Evolutionary conservation across 345 rosid species (phyloP).

Genomic region (rapeseed (Brassica napus)): DNA sequence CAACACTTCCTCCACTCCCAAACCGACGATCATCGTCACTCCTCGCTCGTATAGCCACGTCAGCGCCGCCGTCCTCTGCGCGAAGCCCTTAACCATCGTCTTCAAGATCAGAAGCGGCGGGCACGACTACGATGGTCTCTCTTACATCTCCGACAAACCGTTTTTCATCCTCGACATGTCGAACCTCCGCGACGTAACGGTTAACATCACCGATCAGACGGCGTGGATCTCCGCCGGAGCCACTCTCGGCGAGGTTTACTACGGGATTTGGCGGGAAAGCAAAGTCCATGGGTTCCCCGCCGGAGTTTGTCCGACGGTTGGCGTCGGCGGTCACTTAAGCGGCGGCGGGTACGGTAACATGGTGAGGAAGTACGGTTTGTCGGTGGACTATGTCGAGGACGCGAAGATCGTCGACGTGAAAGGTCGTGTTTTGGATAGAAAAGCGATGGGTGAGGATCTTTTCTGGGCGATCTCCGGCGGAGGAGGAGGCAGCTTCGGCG

Average conservation of each 20-base stretch:
- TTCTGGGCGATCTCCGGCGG: constrained; percentile 71
- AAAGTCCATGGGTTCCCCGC: constrained; percentile 56
- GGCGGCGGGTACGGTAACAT: constrained; percentile 66
- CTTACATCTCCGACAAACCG: constrained; percentile 51
- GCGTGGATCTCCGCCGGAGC: constrained; percentile 69
- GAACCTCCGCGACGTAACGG: constrained; percentile 39
- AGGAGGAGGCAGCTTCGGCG: constrained; percentile 62
- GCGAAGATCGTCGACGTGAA: constrained; percentile 62
- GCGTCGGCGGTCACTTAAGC: constrained; percentile 66
- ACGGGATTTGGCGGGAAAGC: constrained; percentile 48
- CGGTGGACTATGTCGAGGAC: constrained; percentile 52
- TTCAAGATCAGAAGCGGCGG: constrained; percentile 65
- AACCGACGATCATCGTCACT: constrained; percentile 55
- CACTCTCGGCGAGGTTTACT: constrained; percentile 57
- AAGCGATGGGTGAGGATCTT: constrained; percentile 60
- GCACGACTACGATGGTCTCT: constrained; percentile 56
- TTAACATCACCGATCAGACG: constrained; percentile 34
- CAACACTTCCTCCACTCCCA: constrained; percentile 48
- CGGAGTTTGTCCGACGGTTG: constrained; percentile 66
- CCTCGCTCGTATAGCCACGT: constrained; percentile 52
- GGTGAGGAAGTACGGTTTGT: constrained; percentile 55
- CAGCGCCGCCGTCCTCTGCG: constrained; percentile 55
- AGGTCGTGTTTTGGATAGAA: constrained; percentile 47
- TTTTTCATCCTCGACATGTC: constrained; percentile 66
- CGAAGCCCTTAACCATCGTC: constrained; percentile 44